phyloP scores from a whole-genome alignment of 306 rosid genomes.

The Parietaria judaica region DNA sequence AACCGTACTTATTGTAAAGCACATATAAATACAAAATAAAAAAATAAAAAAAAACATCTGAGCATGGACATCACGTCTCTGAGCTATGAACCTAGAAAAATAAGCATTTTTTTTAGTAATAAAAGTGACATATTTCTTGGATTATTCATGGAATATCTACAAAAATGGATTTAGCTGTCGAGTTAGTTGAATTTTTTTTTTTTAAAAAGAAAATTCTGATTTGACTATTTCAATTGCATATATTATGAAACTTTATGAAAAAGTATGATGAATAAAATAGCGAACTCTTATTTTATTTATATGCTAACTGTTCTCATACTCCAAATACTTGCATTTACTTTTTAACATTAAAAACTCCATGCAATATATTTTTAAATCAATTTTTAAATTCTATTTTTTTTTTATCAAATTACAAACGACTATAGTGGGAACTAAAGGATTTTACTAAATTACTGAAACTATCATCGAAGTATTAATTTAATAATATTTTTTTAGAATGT shows the following conservation, averaged over 20 bases:
- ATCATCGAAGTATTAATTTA: too few species aligned
- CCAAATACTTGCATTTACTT: too few species aligned
- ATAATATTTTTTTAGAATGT: too few species aligned
- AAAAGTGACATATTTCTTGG: not conserved
- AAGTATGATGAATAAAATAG: too few species aligned
- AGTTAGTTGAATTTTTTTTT: not conserved
- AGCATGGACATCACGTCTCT: slow-evolving; percentile 15
- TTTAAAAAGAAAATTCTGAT: not conserved
- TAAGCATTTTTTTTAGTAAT: not conserved
- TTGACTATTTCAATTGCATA: not conserved
- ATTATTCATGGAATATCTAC: not conserved
- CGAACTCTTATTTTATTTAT: too few species aligned
- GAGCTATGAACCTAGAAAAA: not conserved
- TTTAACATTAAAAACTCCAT: too few species aligned
- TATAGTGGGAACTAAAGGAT: too few species aligned
- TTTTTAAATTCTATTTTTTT: too few species aligned
- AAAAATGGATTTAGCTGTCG: not conserved
- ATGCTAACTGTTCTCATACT: too few species aligned
- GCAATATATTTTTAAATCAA: too few species aligned
- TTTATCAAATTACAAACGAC: too few species aligned
- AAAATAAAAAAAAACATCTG: not conserved
- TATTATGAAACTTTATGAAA: not conserved
- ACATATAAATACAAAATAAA: not conserved
- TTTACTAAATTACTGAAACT: too few species aligned
- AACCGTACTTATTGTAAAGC: not conserved